Base-by-base conservation (phyloP, 129 eudicot species). In the Ambrosia artemisiifolia region DNA sequence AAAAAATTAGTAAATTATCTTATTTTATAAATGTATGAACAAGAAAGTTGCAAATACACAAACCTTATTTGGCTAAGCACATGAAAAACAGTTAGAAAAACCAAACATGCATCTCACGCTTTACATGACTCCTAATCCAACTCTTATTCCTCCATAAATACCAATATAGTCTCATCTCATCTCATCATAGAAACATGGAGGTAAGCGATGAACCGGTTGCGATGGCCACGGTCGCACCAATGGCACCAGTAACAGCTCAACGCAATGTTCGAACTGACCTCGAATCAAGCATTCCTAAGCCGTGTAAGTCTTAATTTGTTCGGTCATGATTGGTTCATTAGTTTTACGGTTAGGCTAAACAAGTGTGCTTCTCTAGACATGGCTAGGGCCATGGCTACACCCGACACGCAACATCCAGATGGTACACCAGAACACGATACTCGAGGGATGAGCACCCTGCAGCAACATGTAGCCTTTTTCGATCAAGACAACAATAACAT, bases 381-480 rank as follows among this genome's bases (percentile, higher is more conserved):
- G 85, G 91, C 91, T 12, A 87, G 98, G 46, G 98, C 76, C 36
- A 36, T 88, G 60, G 82, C 64, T 35, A 96, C 98, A 74, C 86
- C 95, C 0, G 97, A 94, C 73, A 76, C 75, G 7, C 91, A 94
- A 9, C 96, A 90, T 61, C 97, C 96, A 0, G 75, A 81, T 19
- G 99, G 99, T 35, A 94, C 97, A 32, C 81, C 84, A 20, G 96
- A 91, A 30, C 91, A 83, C 69, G 57, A 40, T 18, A 12, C 86
- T 81, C 75, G 35, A 81, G 81, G 80, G 14, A 18, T 86, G 86
- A 90, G 89, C 71, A 96, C 87, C 36, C 96, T 93, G 32, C 96
- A 93, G 70, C 98, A 93, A 55, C 96, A 93, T 81, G 86, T 69
- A 8, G 83, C 96, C 51, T 93, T 83, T 90, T 93, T 93, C 48